Conservation (phyloP, 306 rosid species). For the Trifolium pratense region DNA sequence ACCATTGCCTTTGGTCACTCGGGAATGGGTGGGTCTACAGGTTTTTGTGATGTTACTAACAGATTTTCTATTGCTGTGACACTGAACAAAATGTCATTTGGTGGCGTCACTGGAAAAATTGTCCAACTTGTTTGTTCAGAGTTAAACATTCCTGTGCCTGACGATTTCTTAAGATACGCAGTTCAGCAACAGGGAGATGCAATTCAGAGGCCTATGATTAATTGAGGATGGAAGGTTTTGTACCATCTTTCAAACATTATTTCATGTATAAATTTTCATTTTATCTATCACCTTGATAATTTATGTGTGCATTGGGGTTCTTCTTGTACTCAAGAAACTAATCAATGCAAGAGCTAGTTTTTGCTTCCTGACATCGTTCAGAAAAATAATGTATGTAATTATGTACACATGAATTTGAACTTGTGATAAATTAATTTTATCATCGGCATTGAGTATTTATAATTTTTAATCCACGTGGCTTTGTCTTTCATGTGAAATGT, state of each 20-base stretch:
- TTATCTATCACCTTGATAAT: conserved; percentile 1
- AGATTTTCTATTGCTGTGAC: conserved; percentile 85
- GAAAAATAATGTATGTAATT: conserved; percentile 33
- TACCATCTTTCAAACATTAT: conserved; percentile 5
- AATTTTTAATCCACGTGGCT: not conserved
- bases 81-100: conserved; percentile 81
- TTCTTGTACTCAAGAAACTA: conserved; percentile 7
- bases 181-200: conserved; percentile 44
- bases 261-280: conserved; percentile 20
- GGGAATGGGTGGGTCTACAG: conserved; percentile 97
- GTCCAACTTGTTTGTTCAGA: conserved; percentile 84
- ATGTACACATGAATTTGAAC: conserved; percentile 16
- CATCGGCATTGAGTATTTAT: not conserved
- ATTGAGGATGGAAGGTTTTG: conserved; percentile 50
- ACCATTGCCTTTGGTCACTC: conserved; percentile 87
- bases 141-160: conserved; percentile 79
- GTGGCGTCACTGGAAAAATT: conserved; percentile 67
- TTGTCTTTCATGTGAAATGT: not conserved
- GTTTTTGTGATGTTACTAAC: conserved; percentile 69
- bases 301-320: not conserved
- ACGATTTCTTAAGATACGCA: conserved; percentile 53
- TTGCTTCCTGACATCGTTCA: not conserved
- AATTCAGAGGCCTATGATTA: conserved; percentile 60
- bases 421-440: not conserved
- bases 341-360: not conserved